Conservation (phyloP, 148 eudicot species). For the Spergularia marina region DNA sequence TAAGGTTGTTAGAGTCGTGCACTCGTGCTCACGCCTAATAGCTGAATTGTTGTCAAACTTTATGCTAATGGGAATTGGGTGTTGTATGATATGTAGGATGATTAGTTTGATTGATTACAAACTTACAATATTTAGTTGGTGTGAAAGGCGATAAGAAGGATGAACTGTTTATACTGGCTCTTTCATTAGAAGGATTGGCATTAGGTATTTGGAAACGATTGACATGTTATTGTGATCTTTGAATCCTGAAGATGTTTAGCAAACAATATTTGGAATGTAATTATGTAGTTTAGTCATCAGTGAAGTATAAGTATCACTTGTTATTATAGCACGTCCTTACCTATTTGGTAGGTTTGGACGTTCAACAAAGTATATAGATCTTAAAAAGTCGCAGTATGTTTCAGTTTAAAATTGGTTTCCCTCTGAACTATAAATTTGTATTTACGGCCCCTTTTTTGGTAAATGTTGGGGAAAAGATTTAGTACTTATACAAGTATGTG, state of each 20-base stretch:
- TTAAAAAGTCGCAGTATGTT: background rate
- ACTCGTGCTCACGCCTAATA: no score
- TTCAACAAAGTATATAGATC: background rate
- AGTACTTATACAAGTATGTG: background rate
- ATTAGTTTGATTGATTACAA: no score
- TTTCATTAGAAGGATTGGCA: background rate
- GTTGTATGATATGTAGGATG: no score
- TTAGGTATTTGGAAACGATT: background rate
- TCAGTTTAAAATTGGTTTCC: background rate
- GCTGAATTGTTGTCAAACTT: no score
- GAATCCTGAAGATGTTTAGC: background rate
- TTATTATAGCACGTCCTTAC: background rate
- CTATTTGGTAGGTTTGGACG: background rate
- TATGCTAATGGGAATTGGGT: no score
- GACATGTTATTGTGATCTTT: background rate
- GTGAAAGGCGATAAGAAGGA: background rate
- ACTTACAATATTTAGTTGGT: background rate
- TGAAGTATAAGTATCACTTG: background rate
- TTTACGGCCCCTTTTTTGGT: background rate
- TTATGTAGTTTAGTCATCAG: constrained; percentile 2
- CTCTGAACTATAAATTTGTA: background rate
- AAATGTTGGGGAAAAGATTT: background rate
- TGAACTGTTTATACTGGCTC: background rate
- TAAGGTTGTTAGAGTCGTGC: no score
- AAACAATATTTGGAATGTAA: background rate